These are phyloP conservation scores for Suhomyces sp. DNA, from an alignment of 805 yeast species.

Conservation along the genomic window DNA sequence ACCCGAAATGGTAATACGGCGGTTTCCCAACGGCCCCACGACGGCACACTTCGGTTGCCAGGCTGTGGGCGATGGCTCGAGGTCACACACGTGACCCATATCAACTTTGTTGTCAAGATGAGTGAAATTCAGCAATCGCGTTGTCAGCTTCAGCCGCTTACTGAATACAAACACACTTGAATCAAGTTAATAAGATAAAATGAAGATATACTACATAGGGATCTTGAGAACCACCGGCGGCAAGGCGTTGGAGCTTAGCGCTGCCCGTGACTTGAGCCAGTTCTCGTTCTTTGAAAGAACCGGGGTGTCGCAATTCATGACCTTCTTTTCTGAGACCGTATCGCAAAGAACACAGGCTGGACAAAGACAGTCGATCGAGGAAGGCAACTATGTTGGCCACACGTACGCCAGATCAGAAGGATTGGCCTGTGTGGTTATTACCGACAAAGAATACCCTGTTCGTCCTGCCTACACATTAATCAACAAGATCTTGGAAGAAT, in stretches of 20 bases:
- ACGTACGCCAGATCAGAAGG: conserved; percentile 90
- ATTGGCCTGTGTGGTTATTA: conserved; percentile 82
- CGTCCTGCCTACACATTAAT: conserved; percentile 93
- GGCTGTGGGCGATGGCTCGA: background rate
- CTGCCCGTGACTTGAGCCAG: conserved; percentile 77
- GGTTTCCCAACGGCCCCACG: background rate
- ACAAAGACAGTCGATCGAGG: conserved; percentile 92
- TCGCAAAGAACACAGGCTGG: conserved; percentile 84
- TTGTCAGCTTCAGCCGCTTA: background rate
- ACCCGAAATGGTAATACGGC: background rate
- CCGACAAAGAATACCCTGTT: conserved; percentile 95
- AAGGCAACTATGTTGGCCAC: conserved; percentile 87
- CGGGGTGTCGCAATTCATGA: conserved; percentile 87
- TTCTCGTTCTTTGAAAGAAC: conserved; percentile 87
- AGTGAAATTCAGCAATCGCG: background rate
- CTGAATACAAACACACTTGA: background rate
- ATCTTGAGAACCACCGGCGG: conserved; percentile 63
- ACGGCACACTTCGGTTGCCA: background rate
- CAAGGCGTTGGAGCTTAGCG: conserved; percentile 70
- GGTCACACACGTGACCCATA: background rate
- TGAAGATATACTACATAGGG: conserved; percentile 93
- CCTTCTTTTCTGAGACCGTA: conserved; percentile 88
- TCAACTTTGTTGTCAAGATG: background rate
- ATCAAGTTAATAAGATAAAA: conserved; percentile 34
- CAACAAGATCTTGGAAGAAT: conserved; percentile 89